Conservation (phyloP, 139 green algal species). For the Chlorella vulgaris region DNA sequence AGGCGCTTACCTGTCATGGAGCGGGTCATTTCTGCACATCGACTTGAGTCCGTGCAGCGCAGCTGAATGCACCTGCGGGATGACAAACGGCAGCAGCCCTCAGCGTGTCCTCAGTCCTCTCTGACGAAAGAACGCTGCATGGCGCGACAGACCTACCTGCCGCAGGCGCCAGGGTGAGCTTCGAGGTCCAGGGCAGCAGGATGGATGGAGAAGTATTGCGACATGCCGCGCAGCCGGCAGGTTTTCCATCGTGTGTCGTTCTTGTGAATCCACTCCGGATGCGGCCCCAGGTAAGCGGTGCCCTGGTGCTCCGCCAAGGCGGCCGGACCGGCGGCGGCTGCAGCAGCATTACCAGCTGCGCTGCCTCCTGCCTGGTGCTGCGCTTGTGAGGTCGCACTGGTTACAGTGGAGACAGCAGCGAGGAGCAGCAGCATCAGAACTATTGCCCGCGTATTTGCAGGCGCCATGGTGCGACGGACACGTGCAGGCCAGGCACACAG, state of each 20-base stretch:
- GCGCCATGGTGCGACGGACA: too few species aligned
- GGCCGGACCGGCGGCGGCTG: too few species aligned
- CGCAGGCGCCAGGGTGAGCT: background rate
- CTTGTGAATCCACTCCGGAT: background rate
- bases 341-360: too few species aligned
- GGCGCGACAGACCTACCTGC: background rate
- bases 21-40: background rate
- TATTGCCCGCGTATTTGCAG: too few species aligned
- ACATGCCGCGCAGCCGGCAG: background rate
- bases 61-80: background rate
- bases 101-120: background rate
- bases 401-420: too few species aligned
- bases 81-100: background rate
- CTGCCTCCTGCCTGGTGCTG: too few species aligned
- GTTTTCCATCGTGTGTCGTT: background rate
- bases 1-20: background rate
- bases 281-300: background rate
- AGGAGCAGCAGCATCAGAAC: too few species aligned
- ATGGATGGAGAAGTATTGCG: background rate
- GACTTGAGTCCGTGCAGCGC: background rate
- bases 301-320: too few species aligned
- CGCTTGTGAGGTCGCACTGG: too few species aligned
- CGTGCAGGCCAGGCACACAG: too few species aligned
- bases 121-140: background rate
- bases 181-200: background rate